Evolutionary conservation across 805 yeast genomes (phyloP).

Genomic region (Brettanomyces nanus): DNA sequence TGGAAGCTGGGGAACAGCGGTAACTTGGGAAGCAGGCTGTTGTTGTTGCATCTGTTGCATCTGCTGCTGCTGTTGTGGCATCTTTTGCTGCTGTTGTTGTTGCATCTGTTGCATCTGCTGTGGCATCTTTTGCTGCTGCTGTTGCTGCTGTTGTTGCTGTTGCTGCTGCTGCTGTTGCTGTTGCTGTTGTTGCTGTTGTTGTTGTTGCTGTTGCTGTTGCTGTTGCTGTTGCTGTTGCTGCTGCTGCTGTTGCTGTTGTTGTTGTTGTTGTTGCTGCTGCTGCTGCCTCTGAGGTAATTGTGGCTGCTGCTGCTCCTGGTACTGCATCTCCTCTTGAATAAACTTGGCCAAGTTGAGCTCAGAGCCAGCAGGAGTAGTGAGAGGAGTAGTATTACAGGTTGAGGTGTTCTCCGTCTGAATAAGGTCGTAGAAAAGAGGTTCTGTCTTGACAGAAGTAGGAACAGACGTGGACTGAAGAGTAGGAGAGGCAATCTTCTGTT

Average conservation of each 20-base stretch:
- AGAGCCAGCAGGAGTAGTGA: constrained; percentile 2
- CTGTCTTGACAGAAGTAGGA: not conserved
- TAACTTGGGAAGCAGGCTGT: too few species aligned
- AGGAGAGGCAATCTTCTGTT: not conserved
- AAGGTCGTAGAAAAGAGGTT: constrained; percentile 2
- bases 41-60: too few species aligned
- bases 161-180: constrained; percentile 2
- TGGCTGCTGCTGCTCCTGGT: not conserved
- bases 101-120: too few species aligned
- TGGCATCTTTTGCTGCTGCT: too few species aligned
- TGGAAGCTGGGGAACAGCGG: too few species aligned
- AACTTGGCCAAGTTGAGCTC: constrained; percentile 1
- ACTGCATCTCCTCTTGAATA: constrained; percentile 1
- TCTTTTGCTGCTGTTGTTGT: too few species aligned
- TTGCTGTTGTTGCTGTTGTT: constrained; percentile 5
- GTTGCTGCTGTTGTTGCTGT: constrained; percentile 3
- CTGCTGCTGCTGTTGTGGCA: too few species aligned
- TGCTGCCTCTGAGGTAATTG: not conserved
- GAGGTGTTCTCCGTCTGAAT: constrained; percentile 1
- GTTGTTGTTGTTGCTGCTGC: constrained; percentile 5
- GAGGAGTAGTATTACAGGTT: constrained; percentile 1
- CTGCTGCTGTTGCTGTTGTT: constrained; percentile 2
- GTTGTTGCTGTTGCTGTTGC: not conserved
- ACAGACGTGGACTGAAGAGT: not conserved
- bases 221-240: constrained; percentile 3